Percentiles rank a stretch among this genome's conserved stretches.
These are phyloP conservation scores for Gelatoporia subvermispora DNA, from an alignment of 768 basidiomycete species.

Conservation along the genomic window DNA sequence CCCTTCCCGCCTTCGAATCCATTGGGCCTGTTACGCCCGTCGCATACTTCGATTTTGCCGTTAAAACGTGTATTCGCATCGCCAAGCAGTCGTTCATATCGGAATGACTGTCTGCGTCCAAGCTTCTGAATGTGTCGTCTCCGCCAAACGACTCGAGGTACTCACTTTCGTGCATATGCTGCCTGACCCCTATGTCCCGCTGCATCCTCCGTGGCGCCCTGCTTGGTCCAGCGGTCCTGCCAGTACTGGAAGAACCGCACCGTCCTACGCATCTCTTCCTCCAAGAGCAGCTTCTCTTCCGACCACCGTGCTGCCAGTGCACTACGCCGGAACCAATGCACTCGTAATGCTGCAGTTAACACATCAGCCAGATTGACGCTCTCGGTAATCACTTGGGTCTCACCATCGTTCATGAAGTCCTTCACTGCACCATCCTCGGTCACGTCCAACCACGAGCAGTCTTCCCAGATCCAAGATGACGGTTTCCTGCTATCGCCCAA, in stretches of 20 bases:
- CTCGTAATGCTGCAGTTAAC: not conserved
- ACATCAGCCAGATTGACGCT: too few species aligned
- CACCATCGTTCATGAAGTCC: not conserved
- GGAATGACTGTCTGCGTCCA: not conserved
- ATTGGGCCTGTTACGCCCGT: too few species aligned
- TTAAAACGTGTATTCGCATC: not conserved
- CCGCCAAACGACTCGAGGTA: not conserved
- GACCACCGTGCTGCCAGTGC: constrained; percentile 2
- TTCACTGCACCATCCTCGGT: not conserved
- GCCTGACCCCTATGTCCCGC: not conserved
- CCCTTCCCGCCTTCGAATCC: not conserved
- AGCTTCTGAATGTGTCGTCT: not conserved
- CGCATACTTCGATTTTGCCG: not conserved
- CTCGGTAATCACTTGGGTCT: too few species aligned
- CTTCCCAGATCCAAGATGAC: constrained; percentile 9
- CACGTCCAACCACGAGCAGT: not conserved
- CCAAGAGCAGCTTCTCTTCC: constrained; percentile 4
- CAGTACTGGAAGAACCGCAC: constrained; percentile 6
- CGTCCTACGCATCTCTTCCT: constrained; percentile 10
- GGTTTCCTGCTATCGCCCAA: constrained; percentile 2
- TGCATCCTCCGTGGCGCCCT: not conserved
- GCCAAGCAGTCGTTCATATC: not conserved
- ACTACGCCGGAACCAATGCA: constrained; percentile 9
- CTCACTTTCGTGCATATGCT: constrained; percentile 1
- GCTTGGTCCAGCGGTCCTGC: not conserved